phyloP scores from a whole-genome alignment of 805 yeast species.

The Yarrowia hollandica region DNA sequence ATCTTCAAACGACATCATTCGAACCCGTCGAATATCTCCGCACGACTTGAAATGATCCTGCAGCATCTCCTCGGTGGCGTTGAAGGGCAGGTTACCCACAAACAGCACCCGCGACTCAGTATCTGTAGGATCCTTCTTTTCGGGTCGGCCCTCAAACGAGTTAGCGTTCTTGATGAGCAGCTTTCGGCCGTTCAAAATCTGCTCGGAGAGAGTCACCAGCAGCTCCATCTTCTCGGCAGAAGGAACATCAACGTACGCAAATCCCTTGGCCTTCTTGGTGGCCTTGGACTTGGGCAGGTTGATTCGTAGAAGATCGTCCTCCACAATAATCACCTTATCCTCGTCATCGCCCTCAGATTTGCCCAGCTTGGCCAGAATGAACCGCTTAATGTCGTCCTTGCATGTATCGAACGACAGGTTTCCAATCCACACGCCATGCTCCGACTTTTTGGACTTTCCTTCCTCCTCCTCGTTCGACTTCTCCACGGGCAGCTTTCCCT shows the following conservation, averaged over 20 bases:
- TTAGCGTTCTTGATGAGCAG: slow-evolving; percentile 77
- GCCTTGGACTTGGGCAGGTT: slow-evolving; percentile 73
- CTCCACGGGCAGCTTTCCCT: slow-evolving; percentile 47
- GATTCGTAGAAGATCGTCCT: slow-evolving; percentile 66
- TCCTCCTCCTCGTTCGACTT: slow-evolving; percentile 34
- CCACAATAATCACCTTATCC: slow-evolving; percentile 47
- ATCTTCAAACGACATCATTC: slow-evolving; percentile 99
- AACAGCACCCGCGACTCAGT: slow-evolving; percentile 68
- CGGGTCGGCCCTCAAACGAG: slow-evolving; percentile 87
- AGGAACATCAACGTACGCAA: slow-evolving; percentile 84
- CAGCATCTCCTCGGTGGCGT: slow-evolving; percentile 77
- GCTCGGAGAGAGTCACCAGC: slow-evolving; percentile 69
- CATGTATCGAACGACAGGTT: slow-evolving; percentile 83
- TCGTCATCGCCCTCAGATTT: slow-evolving; percentile 35
- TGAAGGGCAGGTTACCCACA: slow-evolving; percentile 91
- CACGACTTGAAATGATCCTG: slow-evolving; percentile 85
- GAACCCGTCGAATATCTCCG: slow-evolving; percentile 77
- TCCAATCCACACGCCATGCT: slow-evolving; percentile 90
- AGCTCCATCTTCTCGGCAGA: slow-evolving; percentile 58
- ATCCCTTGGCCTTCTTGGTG: slow-evolving; percentile 58
- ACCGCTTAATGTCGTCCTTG: slow-evolving; percentile 67
- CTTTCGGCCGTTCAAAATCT: slow-evolving; percentile 76
- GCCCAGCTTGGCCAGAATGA: slow-evolving; percentile 59
- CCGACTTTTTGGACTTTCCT: slow-evolving; percentile 43
- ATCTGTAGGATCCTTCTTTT: slow-evolving; percentile 69